Conservation (phyloP, 108 stramenopile species). For the Craspedostauros australis region DNA sequence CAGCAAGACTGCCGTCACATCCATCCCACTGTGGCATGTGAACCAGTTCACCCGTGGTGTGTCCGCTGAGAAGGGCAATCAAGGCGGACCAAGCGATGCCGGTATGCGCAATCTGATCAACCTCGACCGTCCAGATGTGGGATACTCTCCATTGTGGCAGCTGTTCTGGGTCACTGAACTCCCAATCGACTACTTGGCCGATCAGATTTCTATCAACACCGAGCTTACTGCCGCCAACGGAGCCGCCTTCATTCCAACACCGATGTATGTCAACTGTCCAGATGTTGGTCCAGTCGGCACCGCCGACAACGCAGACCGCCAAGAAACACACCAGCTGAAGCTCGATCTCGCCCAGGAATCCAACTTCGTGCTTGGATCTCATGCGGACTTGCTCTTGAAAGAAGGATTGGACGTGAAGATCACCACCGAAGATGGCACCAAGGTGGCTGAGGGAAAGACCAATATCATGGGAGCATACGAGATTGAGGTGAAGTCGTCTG, state of each 20-base stretch:
- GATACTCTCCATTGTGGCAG: constrained; percentile 26
- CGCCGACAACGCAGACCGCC: no score
- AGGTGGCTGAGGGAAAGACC: constrained; percentile 4
- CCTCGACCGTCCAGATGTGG: constrained; percentile 14
- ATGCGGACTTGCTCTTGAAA: constrained; percentile 1
- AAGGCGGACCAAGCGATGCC: constrained; percentile 12
- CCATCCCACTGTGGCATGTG: constrained; percentile 24
- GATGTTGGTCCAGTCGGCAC: constrained; percentile 17
- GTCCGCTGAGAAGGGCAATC: neutral
- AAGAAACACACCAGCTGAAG: no score
- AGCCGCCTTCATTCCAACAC: constrained; percentile 2
- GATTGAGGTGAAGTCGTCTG: neutral
- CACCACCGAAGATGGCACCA: constrained; percentile 5
- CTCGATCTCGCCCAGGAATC: no score
- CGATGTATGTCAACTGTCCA: constrained; percentile 25
- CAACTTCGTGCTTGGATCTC: constrained; percentile 17
- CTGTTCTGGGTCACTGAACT: constrained; percentile 14
- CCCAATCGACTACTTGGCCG: constrained; percentile 21
- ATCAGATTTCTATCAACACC: constrained; percentile 6
- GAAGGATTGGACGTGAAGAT: constrained; percentile 1
- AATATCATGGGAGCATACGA: constrained; percentile 22
- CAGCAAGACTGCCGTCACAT: neutral
- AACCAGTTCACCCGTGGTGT: constrained; percentile 17
- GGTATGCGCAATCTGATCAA: constrained; percentile 22
- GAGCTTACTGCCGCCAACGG: constrained; percentile 12